These are phyloP conservation scores for Hyaloscypha bicolor DNA, from an alignment of 495 filamentous ascomycete genomes.

Conservation along the genomic window DNA sequence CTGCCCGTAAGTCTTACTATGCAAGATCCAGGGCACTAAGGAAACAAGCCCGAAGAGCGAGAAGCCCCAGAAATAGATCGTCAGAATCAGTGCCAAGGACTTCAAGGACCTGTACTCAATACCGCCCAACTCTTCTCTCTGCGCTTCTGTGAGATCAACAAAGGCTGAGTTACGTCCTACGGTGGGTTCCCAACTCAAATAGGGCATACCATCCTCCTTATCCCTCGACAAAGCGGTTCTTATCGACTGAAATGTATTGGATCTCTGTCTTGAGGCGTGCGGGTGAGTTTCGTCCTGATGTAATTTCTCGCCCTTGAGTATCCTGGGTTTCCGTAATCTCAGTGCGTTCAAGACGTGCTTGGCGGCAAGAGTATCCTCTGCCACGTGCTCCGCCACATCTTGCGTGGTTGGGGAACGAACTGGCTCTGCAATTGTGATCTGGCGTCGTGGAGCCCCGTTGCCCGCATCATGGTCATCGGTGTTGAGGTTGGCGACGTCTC, in stretches of 20 bases:
- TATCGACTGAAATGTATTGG: constrained; percentile 35
- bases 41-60: constrained; percentile 72
- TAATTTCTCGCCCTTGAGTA: constrained; percentile 30
- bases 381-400: constrained; percentile 34
- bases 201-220: constrained; percentile 63
- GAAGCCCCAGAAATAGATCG: constrained; percentile 76
- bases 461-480: constrained; percentile 23
- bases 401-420: constrained; percentile 31
- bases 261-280: constrained; percentile 14
- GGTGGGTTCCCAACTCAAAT: constrained; percentile 92
- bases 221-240: constrained; percentile 43
- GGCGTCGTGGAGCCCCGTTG: constrained; percentile 40
- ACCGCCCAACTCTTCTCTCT: constrained; percentile 89
- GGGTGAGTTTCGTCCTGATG: constrained; percentile 29
- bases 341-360: constrained; percentile 37
- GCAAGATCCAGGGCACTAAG: constrained; percentile 79
- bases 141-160: constrained; percentile 81
- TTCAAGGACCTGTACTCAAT: constrained; percentile 94
- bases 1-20: constrained; percentile 53
- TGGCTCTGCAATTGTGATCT: constrained; percentile 53
- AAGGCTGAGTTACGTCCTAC: constrained; percentile 91
- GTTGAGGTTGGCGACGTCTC: constrained; percentile 2
- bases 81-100: constrained; percentile 75
- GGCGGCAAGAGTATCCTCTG: constrained; percentile 40
- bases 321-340: constrained; percentile 39